Conservation (phyloP, 495 filamentous ascomycete species). For the Amniculicola lignicola region DNA sequence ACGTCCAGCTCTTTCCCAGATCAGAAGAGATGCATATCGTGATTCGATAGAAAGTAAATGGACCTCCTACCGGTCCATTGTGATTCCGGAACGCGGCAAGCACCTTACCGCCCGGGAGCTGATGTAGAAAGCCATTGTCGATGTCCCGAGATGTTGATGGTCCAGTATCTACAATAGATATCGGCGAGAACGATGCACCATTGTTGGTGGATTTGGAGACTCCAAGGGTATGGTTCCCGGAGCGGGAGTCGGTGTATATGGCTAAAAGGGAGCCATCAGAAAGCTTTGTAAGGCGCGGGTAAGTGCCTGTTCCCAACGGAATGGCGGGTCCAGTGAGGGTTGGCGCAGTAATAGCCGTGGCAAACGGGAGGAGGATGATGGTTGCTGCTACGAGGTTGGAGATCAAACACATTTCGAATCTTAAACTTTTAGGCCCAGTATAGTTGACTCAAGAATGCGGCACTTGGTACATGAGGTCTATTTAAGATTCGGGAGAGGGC, state of each 20-base stretch:
- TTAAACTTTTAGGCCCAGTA: too few relatives aligned
- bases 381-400: too few relatives aligned
- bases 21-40: slow-evolving; percentile 58
- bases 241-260: slow-evolving; percentile 43
- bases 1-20: slow-evolving; percentile 53
- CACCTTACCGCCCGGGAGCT: slow-evolving; percentile 49
- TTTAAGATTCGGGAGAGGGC: too few relatives aligned
- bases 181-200: slow-evolving; percentile 43
- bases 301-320: slow-evolving; percentile 44
- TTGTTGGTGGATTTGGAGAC: slow-evolving; percentile 45
- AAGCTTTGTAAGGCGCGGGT: slow-evolving; percentile 50
- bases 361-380: too few relatives aligned
- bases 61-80: slow-evolving; percentile 42
- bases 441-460: too few relatives aligned
- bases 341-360: too few relatives aligned
- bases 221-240: slow-evolving; percentile 40
- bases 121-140: slow-evolving; percentile 59
- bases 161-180: slow-evolving; percentile 38
- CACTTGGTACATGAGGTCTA: too few relatives aligned
- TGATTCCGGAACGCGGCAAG: slow-evolving; percentile 62
- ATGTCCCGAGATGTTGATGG: slow-evolving; percentile 47
- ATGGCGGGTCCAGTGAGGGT: too few relatives aligned
- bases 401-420: too few relatives aligned
- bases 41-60: slow-evolving; percentile 58
- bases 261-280: slow-evolving; percentile 46